Evolutionary conservation across 495 filamentous ascomycete genomes (phyloP).

Genomic region (Oidiodendron maius): DNA sequence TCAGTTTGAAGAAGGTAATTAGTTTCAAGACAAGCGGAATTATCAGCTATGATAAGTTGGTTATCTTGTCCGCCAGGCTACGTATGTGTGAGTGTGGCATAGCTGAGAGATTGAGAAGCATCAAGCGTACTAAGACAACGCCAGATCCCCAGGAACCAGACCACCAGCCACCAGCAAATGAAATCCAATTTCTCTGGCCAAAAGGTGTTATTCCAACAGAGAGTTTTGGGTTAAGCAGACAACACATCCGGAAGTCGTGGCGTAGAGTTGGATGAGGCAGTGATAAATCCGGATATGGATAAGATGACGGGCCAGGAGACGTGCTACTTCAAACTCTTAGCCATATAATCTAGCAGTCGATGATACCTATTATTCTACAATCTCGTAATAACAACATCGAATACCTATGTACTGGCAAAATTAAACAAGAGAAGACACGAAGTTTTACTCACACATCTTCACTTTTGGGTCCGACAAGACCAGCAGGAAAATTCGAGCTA

Average conservation of each 20-base stretch:
- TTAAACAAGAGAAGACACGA: no score
- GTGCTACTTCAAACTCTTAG: no score
- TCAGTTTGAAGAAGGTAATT: conserved; percentile 52
- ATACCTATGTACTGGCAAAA: no score
- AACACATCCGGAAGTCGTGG: conserved; percentile 56
- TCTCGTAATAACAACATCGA: no score
- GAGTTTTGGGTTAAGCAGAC: conserved; percentile 52
- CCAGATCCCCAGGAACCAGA: conserved; percentile 56
- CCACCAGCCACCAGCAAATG: conserved; percentile 53
- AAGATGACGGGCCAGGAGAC: no score
- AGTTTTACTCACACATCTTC: no score
- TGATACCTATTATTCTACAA: no score
- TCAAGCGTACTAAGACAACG: conserved; percentile 45
- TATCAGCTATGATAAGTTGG: conserved; percentile 50
- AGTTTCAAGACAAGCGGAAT: conserved; percentile 44
- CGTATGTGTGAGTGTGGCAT: neutral
- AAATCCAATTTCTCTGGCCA: conserved; percentile 55
- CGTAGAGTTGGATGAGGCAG: conserved; percentile 36
- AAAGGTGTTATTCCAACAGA: conserved; percentile 45
- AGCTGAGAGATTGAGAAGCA: no score
- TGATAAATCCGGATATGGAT: conserved; percentile 17
- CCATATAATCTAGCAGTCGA: no score
- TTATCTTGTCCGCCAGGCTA: conserved; percentile 57
- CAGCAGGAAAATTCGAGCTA: no score
- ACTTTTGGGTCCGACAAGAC: no score